Base-by-base conservation (phyloP, 352 stramenopile genomes). In the Aphanomyces cochlioides region DNA sequence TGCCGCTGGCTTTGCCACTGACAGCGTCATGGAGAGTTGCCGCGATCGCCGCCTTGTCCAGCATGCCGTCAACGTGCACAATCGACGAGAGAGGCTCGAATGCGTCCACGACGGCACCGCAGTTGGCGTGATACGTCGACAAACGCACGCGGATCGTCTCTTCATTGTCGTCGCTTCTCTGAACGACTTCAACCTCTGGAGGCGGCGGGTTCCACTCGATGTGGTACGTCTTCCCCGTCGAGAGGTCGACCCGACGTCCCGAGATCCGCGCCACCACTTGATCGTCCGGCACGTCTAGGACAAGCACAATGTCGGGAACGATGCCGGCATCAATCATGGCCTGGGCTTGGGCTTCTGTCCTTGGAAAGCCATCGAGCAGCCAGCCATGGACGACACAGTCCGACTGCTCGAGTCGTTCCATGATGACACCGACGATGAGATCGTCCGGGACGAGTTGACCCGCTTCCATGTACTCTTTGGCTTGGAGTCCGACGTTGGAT, bases 261-360 rank as follows among this genome's bases (percentile, higher is more conserved):
- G 92, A 98, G 63, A 99, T 98, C 63, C 96, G 89, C 66, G 97
- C 95, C 74, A 98, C 89, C 13, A 99, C 87, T 47, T 98, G 89
- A 39, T 92, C 90, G 73, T 99, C 96, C 0, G 95, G 95, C 8
- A 99, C 95, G 17, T 98, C 78, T 34, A 99, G 87, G 43, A 97
- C 82, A 5, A 98, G 75, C 67, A 98, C 94, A n/a, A 83, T 78
- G 72, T 98, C 88, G 1, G 93, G 88, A 8, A 84, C 73, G 53
- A 98, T 87, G 4, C 92, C 91, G 47, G 83, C 75, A 47, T 79
- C 75, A 17, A 90, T 66, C 58, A 98, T 84, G 3, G 89, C 87
- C 12, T 93, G 74, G 5, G 91, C 91, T 73, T 98, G 90, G 3
- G 56, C 80, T 8, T 76, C 76, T 7, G 92, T 98, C 37, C 92